Evolutionary conservation across 116 monocot genomes (phyloP).

Genomic region (Zostera marina): DNA sequence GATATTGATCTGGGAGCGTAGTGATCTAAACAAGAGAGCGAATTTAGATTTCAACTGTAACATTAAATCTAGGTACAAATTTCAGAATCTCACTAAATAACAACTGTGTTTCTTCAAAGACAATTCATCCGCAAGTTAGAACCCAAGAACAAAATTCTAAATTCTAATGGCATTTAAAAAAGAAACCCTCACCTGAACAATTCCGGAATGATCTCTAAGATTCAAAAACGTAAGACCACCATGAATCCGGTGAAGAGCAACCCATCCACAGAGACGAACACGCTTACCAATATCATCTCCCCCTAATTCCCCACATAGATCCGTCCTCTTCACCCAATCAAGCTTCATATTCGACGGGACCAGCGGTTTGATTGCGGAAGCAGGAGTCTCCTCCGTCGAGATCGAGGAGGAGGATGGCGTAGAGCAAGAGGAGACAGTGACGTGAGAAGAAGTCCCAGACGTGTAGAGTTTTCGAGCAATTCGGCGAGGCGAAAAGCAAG

Average conservation of each 20-base stretch:
- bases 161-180: background rate
- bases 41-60: too few species aligned
- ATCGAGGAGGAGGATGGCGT: background rate
- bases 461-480: background rate
- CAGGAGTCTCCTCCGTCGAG: constrained; percentile 3
- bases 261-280: constrained; percentile 84
- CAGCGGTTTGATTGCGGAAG: constrained; percentile 1
- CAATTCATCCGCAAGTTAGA: background rate
- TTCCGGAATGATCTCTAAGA: constrained; percentile 68
- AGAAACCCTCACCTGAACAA: constrained; percentile 49
- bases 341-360: constrained; percentile 11
- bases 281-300: constrained; percentile 49
- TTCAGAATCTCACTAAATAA: background rate
- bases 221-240: constrained; percentile 86
- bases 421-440: constrained; percentile 3
- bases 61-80: background rate
- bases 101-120: background rate
- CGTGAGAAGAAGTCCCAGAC: constrained; percentile 5
- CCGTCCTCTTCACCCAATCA: constrained; percentile 57
- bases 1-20: constrained; percentile 60
- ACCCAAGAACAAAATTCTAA: background rate
- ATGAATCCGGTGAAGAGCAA: constrained; percentile 75
- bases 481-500: too few species aligned
- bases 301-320: constrained; percentile 52
- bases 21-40: constrained; percentile 29